Percentiles rank a stretch among this genome's conserved stretches.
Evolutionary conservation across 2,329 filamentous ascomycete genomes (phyloP).

Genomic region (Alternaria dauci): DNA sequence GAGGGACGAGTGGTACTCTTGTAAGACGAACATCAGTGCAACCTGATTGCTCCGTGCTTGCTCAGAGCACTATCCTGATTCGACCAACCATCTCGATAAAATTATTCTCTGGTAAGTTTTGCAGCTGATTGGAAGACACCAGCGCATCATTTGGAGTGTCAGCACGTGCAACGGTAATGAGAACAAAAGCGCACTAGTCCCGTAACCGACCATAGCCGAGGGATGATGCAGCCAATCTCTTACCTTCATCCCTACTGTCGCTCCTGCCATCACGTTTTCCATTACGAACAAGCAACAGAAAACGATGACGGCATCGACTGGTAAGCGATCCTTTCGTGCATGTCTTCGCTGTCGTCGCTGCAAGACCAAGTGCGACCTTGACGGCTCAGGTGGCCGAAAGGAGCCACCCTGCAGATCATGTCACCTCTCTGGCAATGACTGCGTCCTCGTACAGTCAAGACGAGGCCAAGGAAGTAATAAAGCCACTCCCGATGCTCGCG

Average conservation of each 20-base stretch:
- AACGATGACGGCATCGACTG: background rate
- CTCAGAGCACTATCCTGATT: too few species aligned
- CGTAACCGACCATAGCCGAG: background rate
- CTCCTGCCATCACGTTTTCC: background rate
- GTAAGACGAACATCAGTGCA: background rate
- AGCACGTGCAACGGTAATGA: background rate
- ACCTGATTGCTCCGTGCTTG: too few species aligned
- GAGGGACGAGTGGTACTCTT: background rate
- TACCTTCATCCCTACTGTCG: background rate
- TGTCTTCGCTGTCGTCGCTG: background rate
- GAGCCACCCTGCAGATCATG: background rate
- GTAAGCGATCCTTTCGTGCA: background rate
- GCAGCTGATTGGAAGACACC: too few species aligned
- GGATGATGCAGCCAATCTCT: background rate
- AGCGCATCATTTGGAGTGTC: background rate
- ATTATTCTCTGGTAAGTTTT: too few species aligned
- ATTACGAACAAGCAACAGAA: background rate
- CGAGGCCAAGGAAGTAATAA: background rate
- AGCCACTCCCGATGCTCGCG: background rate
- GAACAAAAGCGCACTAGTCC: background rate
- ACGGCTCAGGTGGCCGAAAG: background rate
- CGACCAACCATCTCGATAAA: too few species aligned
- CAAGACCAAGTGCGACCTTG: background rate
- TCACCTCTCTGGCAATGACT: background rate
- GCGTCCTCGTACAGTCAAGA: background rate